These are phyloP conservation scores for Plasmodium adleri DNA, from an alignment of 169 alveolate genomes.

Conservation along the genomic window DNA sequence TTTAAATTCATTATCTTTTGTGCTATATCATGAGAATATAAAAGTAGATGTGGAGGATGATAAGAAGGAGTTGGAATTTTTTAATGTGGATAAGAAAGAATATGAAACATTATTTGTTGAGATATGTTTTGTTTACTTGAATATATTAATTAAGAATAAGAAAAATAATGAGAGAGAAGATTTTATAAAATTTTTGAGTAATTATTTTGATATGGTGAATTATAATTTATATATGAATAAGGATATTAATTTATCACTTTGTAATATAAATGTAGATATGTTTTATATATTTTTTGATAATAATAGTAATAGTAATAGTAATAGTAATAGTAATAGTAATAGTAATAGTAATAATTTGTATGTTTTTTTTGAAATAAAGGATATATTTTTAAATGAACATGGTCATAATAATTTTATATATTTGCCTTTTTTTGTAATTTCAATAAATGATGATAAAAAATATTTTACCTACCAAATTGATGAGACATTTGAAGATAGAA, in stretches of 20 bases:
- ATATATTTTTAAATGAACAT: not conserved
- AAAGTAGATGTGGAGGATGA: not conserved
- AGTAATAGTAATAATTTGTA: too few species aligned
- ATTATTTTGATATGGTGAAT: conserved; percentile 21
- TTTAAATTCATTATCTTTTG: conserved; percentile 24
- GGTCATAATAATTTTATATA: conserved; percentile 23
- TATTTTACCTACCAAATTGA: not conserved
- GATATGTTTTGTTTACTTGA: conserved; percentile 60
- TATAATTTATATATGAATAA: not conserved
- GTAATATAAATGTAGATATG: conserved; percentile 13
- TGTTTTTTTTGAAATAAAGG: conserved; percentile 49
- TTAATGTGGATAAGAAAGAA: conserved; percentile 21
- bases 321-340: too few species aligned
- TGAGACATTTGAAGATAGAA: too few species aligned
- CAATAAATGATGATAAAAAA: conserved; percentile 13
- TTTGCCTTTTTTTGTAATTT: conserved; percentile 34
- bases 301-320: too few species aligned
- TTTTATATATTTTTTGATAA: conserved; percentile 22
- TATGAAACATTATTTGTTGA: conserved; percentile 29
- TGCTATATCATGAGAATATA: conserved; percentile 16
- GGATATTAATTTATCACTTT: conserved; percentile 10
- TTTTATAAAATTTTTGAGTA: conserved; percentile 10
- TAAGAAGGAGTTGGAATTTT: conserved; percentile 3
- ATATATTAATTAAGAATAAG: conserved; percentile 42
- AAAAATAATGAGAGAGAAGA: conserved; percentile 32